Evolutionary conservation across 1,139 yeast species (phyloP), one percentile per base, ranked within the genome.

Genomic region (Petasospora fabianii): DNA sequence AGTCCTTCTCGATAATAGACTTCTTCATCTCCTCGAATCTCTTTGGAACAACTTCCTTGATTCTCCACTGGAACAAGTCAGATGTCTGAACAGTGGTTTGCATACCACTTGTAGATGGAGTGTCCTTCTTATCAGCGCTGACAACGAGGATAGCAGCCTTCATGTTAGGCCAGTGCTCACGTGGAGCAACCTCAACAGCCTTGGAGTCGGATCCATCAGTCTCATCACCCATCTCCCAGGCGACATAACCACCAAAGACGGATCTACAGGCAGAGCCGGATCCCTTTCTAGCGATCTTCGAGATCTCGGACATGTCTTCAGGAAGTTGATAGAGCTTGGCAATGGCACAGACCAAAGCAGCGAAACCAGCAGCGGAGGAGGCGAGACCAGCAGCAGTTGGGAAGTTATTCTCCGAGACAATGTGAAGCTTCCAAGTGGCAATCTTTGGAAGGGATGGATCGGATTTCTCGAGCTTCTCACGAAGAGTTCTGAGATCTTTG

Each of bases 321-420:
- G 95, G 95, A 44, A 94, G 77, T 61, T 84, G 62, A 64, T 79
- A 92, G 44, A 92, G 71, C 56, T 75, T 75, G 18, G 98, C 90
- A 56, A 92, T 77, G 20, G 97, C 88, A 35, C 77, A 77, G 24
- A 92, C 95, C 49, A 92, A 73, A 5, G 98, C 98, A 35, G 98
- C 97, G 63, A 88, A 90, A 0, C 99, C 99, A 10, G 97, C 97
- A 10, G 98, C 98, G 8, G 96, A 84, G 1, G 97, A 87, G 0
- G 98, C 98, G 51, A 92, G 75, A 3, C 98, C 98, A 13, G 98
- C 98, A 28, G 98, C 98, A 19, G 98, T 92, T 36, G 99, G 99
- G 73, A 92, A 92, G 66, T 94, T 94, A 69, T 92, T 92, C 60
- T 87, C 96, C 16, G 95, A 82, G 6, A 86, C 95, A 53, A 92